A percentile compares a stretch with the other conserved stretches of the same genome.
These are phyloP conservation scores for Rehmannia glutinosa DNA, from an alignment of 257 asterid species.

Conservation along the genomic window DNA sequence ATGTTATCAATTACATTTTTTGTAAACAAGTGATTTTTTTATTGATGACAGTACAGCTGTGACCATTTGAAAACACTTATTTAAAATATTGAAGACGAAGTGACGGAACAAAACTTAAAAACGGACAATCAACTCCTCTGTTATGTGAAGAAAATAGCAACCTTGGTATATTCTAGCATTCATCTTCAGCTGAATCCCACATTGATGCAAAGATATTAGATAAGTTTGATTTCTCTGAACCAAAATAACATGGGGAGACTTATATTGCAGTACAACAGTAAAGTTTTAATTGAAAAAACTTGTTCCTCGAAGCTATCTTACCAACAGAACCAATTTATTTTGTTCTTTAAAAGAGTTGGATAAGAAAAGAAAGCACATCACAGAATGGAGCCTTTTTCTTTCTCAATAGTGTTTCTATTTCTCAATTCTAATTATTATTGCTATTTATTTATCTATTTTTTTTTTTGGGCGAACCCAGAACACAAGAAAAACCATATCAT, in stretches of 20 bases:
- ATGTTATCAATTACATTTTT: no score
- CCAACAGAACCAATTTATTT: not conserved
- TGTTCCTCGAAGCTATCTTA: not conserved
- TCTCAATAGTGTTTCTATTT: no score
- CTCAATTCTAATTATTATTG: no score
- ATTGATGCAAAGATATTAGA: not conserved
- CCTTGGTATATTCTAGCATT: not conserved
- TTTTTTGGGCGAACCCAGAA: not conserved
- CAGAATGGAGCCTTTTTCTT: not conserved
- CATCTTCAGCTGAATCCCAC: not conserved
- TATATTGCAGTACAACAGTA: not conserved
- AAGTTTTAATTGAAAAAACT: not conserved
- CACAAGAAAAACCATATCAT: not conserved
- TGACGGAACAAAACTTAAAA: not conserved
- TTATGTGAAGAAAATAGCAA: not conserved
- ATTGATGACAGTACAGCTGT: no score
- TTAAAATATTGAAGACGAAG: not conserved
- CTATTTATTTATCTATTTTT: not conserved
- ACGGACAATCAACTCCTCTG: not conserved
- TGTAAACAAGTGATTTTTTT: no score
- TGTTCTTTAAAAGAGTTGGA: not conserved
- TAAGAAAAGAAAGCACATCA: not conserved
- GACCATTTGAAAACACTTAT: no score
- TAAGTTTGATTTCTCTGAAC: not conserved
- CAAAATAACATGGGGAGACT: not conserved